Base-by-base conservation (phyloP, 2,329 filamentous ascomycete genomes). In the Aspergillus intermedius region DNA sequence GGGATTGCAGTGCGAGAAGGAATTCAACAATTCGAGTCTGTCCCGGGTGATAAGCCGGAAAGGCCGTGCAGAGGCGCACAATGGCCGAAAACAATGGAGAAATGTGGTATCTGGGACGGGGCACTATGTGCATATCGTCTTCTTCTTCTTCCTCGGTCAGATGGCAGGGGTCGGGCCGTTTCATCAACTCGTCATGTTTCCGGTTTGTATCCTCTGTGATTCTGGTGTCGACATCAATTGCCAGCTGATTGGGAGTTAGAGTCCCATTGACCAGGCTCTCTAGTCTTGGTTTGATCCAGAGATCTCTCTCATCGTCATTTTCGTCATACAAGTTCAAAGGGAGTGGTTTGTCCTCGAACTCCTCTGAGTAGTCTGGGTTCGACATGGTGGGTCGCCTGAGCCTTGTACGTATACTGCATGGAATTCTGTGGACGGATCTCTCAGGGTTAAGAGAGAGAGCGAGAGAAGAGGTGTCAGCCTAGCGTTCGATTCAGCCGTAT, bases 281-380 rank as follows among this genome's bases (percentile, higher is more conserved):
- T 40, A 40, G 37, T 40, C 37, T 40, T 40, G 37, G 37, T 40
- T 40, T 40, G 37, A 40, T 22, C 37, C 37, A 40, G 15, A 40
- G 37, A 40, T 40, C 37, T 40, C 15, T 19, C 5, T 21, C 37
- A 10, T 40, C 37, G 37, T 40, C 37, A 40, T 19, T 8, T 19
- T 40, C 19, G 37, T 40, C 37, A 40, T 21, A 40, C 15, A 40
- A 19, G 37, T 21, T 40, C 15, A 40, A 40, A 40, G 37, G 37
- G 37, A 40, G 37, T 22, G 37, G 37, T 10, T 40, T 40, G 37
- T 19, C 37, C 37, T 40, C 37, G 19, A 40, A 40, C 37, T 40
- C 37, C 37, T 22, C 37, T 40, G 37, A 40, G 19, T 40, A 40
- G 37, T 40, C 37, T 40, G 37, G 19, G 37, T 40, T 40, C 37